phyloP scores from a whole-genome alignment of 1,284 basidiomycete genomes.

The Moesziomyces sp. region DNA sequence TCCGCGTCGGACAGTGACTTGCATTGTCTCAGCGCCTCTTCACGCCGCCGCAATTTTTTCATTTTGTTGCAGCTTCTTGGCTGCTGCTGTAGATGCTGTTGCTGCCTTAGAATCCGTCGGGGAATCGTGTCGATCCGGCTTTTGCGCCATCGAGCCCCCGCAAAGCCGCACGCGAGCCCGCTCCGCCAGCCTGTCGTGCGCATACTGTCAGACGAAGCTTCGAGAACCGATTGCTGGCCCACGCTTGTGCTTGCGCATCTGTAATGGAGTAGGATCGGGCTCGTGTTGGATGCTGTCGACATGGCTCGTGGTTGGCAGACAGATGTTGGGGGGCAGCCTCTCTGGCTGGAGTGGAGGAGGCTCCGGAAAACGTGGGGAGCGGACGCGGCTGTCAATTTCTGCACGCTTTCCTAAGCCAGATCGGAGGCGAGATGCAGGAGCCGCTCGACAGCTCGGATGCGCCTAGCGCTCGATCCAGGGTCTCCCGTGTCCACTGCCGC shows the following conservation, averaged over 20 bases:
- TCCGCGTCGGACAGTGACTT: constrained; percentile 3
- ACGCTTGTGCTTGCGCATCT: too few species aligned
- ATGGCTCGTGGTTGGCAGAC: neutral
- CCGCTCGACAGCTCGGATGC: too few species aligned
- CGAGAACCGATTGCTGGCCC: too few species aligned
- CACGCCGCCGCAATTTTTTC: neutral
- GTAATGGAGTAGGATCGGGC: neutral
- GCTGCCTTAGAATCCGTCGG: neutral
- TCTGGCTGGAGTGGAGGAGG: neutral
- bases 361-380: constrained; percentile 34
- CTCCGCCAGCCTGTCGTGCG: too few species aligned
- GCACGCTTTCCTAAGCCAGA: constrained; percentile 47
- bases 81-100: neutral
- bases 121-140: neutral
- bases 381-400: constrained; percentile 29
- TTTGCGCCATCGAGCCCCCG: neutral
- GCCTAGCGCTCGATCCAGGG: neutral
- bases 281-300: neutral
- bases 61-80: neutral
- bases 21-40: constrained; percentile 3
- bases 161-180: neutral
- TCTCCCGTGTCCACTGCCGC: neutral
- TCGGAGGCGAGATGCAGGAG: constrained; percentile 9
- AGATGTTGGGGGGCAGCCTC: neutral
- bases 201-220: too few species aligned